Base-by-base conservation (phyloP, 2,329 filamentous ascomycete species). In the Allantophomopsis lycopodina region DNA sequence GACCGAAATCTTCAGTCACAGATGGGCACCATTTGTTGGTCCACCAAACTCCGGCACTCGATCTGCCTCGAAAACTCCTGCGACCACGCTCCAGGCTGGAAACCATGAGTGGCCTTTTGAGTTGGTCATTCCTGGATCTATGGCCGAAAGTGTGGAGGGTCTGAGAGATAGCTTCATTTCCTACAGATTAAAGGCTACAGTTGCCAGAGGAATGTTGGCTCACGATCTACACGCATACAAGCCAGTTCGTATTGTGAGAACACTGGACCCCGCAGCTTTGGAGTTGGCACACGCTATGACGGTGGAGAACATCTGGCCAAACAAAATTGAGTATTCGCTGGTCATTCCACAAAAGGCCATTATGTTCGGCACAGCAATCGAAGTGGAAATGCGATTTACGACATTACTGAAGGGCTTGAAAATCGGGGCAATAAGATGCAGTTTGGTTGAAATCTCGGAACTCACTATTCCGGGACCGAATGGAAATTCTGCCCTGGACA, bases 261-360 rank as follows among this genome's bases (percentile, higher is more conserved):
- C 84, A 1, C 64, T 88, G 36, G 81, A 85, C 44, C 72, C 83
- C 10, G 79, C 78, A 38, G 81, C 83, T 10, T 67, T 88, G 42
- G 83, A 89, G 55, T 72, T 88, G 45, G 70, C 83, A 31, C 83
- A 96, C 59, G 81, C 86, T 36, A 91, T 95, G 85, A 85, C 84
- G 46, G 88, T 96, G 47, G 88, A 95, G 60, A 95, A 95, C 55
- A 83, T 94, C 46, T 98, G 91, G 91, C 83, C 87, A 5, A 91
- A 94, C 65, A 98, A 98, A 66, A 75, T 96, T 50, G 85, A 94
- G 57, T 98, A 98, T 63, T 89, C 86, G 21, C 87, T 98, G 46
- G 77, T 85, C 42, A 84, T 94, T 10, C 89, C 91, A 0, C 88
- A 86, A 53, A 95, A 95, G 63, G 91, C 91, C 2, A 81, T 94